Evolutionary conservation across 805 yeast species (phyloP).

Genomic region (Candida lessepsii): DNA sequence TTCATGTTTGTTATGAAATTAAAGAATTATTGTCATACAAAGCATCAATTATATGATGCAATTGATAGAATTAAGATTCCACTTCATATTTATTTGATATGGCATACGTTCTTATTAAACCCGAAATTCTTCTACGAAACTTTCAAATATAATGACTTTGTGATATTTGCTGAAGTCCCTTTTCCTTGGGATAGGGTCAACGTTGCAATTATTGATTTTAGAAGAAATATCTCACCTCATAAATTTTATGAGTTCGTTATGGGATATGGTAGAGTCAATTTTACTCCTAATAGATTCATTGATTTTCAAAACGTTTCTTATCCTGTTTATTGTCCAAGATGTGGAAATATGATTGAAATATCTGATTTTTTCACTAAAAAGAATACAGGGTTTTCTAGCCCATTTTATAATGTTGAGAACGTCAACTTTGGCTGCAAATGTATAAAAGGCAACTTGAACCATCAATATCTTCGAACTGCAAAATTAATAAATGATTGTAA

Average conservation of each 20-base stretch:
- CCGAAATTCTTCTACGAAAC: slow-evolving; percentile 18
- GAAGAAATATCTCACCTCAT: background rate
- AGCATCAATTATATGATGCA: background rate
- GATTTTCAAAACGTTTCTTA: background rate
- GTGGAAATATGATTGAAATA: too few species aligned
- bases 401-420: background rate
- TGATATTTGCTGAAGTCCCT: background rate
- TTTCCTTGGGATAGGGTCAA: slow-evolving; percentile 2
- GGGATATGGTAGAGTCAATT: background rate
- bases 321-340: background rate
- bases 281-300: background rate
- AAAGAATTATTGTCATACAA: background rate
- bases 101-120: slow-evolving; percentile 23
- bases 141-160: slow-evolving; percentile 12
- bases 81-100: slow-evolving; percentile 12
- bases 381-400: background rate
- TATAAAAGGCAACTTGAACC: background rate
- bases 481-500: slow-evolving; percentile 3
- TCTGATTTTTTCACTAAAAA: background rate
- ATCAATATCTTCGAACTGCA: background rate
- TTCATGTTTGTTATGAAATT: background rate
- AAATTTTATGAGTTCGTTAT: too few species aligned
- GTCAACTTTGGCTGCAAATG: too few species aligned
- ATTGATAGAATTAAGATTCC: background rate
- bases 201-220: too few species aligned